Base-by-base conservation (phyloP, 495 filamentous ascomycete genomes). In the Penicillium samsonianum region DNA sequence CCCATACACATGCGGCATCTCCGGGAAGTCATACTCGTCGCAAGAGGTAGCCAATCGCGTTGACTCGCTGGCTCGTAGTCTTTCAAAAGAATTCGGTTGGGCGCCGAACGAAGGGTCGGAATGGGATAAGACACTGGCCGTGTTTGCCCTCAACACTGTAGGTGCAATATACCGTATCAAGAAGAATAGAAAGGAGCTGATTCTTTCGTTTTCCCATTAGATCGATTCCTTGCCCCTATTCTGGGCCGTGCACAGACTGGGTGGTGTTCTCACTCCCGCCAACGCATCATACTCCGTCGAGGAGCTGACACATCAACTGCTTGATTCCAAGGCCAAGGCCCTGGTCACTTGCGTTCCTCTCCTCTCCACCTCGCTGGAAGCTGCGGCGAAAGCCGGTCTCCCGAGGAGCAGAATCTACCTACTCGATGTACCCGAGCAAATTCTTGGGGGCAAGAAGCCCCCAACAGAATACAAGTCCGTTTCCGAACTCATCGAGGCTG, bases 111-210 rank as follows among this genome's bases (percentile, higher is more conserved):
- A 81, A 56, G 90, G 90, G 20, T 83, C 82, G 0, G 88, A 92
- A 65, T 96, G 89, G 87, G 92, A 96, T 63, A 96, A 94, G 73
- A 85, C 91, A 22, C 63, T 91, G 46, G 86, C 81, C 11, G 73
- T 92, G 11, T 96, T 90, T 71, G 87, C 85, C 35, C 61, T 92
- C 52, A 96, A 96, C 62, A 90, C 90, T 23, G 91, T 92, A 76
- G 44, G 82, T 67, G 7, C 37, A 23, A 4, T 35, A 5, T 35
- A 1, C n/a, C 12, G 3, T 4, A 42, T n/a, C 12, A 37, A 22
- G 4, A 11, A 19, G 7, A 26, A 57, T 6, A 16, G 9, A 4
- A 22, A 42, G 8, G 25, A 26, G 20, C 43, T 58, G n/a, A 33
- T 17, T n/a, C 14, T 48, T 46, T 19, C n/a, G n/a, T 20, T 4